phyloP scores from a whole-genome alignment of 2,329 filamentous ascomycete species.

The Pochonia chlamydosporia region DNA sequence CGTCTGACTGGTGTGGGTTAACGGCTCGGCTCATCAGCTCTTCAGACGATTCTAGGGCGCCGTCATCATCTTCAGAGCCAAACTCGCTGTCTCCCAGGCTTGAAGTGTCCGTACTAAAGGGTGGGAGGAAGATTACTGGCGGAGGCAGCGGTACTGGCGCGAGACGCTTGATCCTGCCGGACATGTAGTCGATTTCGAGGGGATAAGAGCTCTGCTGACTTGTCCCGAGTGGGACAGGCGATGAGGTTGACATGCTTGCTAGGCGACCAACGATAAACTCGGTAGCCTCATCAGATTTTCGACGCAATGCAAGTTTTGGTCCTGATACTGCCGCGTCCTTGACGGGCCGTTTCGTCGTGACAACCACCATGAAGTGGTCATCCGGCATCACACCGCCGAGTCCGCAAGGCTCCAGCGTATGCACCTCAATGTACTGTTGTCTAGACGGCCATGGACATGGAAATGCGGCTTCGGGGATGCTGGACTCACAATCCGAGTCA shows the following conservation, averaged over 20 bases:
- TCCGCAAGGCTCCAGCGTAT: constrained; percentile 49
- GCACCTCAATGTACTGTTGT: constrained; percentile 30
- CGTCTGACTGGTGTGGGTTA: constrained; percentile 33
- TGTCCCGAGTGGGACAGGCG: constrained; percentile 18
- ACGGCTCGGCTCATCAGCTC: constrained; percentile 26
- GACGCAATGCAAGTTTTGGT: not conserved
- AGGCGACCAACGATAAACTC: constrained; percentile 37
- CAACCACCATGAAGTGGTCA: constrained; percentile 57
- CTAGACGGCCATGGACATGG: constrained; percentile 40
- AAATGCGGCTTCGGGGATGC: constrained; percentile 38
- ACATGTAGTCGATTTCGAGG: constrained; percentile 41
- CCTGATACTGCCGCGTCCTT: constrained; percentile 10
- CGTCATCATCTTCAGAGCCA: constrained; percentile 21
- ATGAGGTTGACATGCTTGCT: constrained; percentile 34
- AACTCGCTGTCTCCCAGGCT: constrained; percentile 24
- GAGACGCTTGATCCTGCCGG: constrained; percentile 35
- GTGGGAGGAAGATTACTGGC: constrained; percentile 45
- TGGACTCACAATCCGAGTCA: constrained; percentile 28
- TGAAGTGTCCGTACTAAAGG: constrained; percentile 36
- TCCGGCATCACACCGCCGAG: constrained; percentile 54
- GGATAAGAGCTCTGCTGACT: not conserved
- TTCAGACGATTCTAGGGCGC: constrained; percentile 22
- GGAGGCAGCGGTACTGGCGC: constrained; percentile 45
- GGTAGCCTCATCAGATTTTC: constrained; percentile 23
- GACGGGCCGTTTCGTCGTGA: constrained; percentile 42